Base-by-base conservation (phyloP, 1,284 basidiomycete species). In the Fomitiporia mediterranea region DNA sequence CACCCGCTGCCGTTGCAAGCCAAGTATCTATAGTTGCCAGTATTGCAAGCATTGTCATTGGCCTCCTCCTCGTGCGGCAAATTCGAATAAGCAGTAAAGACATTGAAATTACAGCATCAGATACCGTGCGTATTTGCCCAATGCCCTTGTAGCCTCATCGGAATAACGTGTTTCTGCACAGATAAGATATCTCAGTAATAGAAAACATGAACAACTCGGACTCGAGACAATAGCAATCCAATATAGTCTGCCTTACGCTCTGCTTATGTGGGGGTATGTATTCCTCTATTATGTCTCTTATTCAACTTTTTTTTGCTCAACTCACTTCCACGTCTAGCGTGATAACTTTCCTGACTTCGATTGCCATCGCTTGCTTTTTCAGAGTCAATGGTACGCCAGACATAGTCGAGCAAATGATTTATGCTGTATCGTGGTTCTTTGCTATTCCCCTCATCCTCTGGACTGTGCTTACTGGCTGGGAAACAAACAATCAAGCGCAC, bases 21-120 rank as follows among this genome's bases (percentile, higher is more conserved):
- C 78, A 75, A 53, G 49, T 78, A 3, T 82, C 79, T 0, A 70
- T 74, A 11, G 60, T 77, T 1, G 64, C 71, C 0, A 78, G 76
- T 58, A 66, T 79, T 19, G 75, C 74, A 7, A 72, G 75, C 57
- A 76, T 79, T 56, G 66, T 79, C 13, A 61, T 77, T 15, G 75
- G 75, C 0, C 62, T 79, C 50, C 52, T 80, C 6, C 68, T 81
- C 0, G 64, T 74, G 28, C 71, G 77, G 1, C 72, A 76, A 43
- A 70, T 76, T 58, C 70, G 71, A n/a, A 68, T 69, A 3, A 74
- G 70, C 51, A 65, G 69, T 21, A 65, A 66, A n/a, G 69, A 73
- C 9, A 70, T 67, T 13, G 67, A 71, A 2, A 60, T 62, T 4
- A 69, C 70, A 21, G 73, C 69, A 19, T 15, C 13, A 11, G 37